Evolutionary conservation across 1,284 basidiomycete species (phyloP), one percentile per base, ranked within the genome.

Genomic region (Calocybe gambosa): DNA sequence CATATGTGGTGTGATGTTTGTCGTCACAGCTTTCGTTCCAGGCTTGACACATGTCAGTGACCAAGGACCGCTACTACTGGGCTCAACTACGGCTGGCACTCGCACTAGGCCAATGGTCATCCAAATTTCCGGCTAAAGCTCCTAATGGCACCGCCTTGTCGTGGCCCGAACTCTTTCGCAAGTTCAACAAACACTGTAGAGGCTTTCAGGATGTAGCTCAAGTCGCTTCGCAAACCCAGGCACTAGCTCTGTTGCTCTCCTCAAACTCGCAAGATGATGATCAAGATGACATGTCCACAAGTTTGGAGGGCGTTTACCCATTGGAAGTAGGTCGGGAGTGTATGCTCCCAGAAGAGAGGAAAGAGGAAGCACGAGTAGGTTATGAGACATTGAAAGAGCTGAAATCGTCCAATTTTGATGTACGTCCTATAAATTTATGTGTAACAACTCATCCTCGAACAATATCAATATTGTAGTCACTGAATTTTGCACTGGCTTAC

Each of bases 101-200:
- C 42, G 80, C 81, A 2, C 77, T 78, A 1, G 87, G 87, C 1
- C 68, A 77, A 51, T 90, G 87, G 88, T 65, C 77, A 8, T 66
- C 78, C 1, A 50, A 63, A 1, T 59, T 62, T 23, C 86, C 89
- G 0, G 87, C 81, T 1, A 83, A 76, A 52, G 71, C 78, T 0
- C 76, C 75, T 9, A 80, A 80, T 40, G 83, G 78, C 13, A 55
- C 61, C 0, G 58, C 64, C 6, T 62, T 94, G 23, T 71, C 80
- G 9, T 94, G 91, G 92, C 72, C 77, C 2, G 87, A 92, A 57
- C 75, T 93, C 13, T 67, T 93, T 20, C 75, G 89, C 55, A 94
- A 95, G 63, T 93, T 91, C 73, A 85, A 86, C 58, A 94, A 93
- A 58, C 91, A 94, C 58, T 87, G 84, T 47, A 70, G 61, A 18